Evolutionary conservation across 805 yeast species (phyloP).

Genomic region (Saturnispora hagleri): DNA sequence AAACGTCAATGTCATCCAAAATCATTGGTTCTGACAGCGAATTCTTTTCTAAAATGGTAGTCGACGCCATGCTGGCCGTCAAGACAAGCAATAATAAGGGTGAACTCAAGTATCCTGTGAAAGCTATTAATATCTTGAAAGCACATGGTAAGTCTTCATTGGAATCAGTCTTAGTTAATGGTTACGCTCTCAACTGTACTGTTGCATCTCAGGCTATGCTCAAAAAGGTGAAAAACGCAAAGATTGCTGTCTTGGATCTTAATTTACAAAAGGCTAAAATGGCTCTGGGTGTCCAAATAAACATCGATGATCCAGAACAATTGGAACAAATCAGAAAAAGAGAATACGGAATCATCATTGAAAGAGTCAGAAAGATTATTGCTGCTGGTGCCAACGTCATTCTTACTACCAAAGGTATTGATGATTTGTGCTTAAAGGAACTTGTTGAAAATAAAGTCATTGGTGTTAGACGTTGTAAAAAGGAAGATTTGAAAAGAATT

Average conservation of each 20-base stretch:
- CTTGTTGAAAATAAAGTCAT: constrained; percentile 86
- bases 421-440: constrained; percentile 82
- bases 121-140: constrained; percentile 91
- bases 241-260: constrained; percentile 82
- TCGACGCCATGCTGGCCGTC: constrained; percentile 91
- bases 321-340: constrained; percentile 85
- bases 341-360: constrained; percentile 78
- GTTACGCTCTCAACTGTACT: constrained; percentile 94
- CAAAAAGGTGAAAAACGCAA: constrained; percentile 58
- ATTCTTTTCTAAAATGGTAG: constrained; percentile 83
- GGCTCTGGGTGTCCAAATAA: constrained; percentile 98
- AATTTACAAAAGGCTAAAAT: constrained; percentile 92
- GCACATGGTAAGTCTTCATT: constrained; percentile 92
- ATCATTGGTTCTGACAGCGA: constrained; percentile 91
- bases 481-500: constrained; percentile 92
- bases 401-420: constrained; percentile 89
- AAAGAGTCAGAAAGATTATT: constrained; percentile 72
- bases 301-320: constrained; percentile 88
- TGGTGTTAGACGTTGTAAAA: constrained; percentile 96
- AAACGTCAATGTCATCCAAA: constrained; percentile 94
- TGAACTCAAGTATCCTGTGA: constrained; percentile 87
- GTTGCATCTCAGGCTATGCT: constrained; percentile 97
- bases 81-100: constrained; percentile 84
- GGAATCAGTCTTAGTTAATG: constrained; percentile 81
- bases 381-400: constrained; percentile 89